A percentile compares a stretch with the other conserved stretches of the same genome.
These are phyloP conservation scores for Hyaloscypha finlandica DNA, from an alignment of 495 filamentous ascomycete species.

Conservation along the genomic window DNA sequence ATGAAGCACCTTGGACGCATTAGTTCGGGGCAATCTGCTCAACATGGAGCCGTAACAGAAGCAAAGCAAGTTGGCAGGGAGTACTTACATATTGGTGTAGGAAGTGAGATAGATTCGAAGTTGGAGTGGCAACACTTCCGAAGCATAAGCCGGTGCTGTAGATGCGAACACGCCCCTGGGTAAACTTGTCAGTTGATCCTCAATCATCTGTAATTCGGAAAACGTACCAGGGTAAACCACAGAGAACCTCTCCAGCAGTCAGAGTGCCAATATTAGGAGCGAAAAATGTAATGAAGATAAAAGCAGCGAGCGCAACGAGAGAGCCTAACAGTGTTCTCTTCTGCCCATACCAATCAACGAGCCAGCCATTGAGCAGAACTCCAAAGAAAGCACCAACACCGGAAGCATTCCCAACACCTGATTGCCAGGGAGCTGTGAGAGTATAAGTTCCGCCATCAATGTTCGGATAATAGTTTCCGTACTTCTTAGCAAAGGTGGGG, in stretches of 20 bases:
- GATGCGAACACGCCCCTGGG: slow-evolving; percentile 48
- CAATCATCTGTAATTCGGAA: slow-evolving; percentile 58
- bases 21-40: slow-evolving; percentile 51
- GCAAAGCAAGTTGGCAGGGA: slow-evolving; percentile 61
- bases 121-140: slow-evolving; percentile 19
- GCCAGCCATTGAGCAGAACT: slow-evolving; percentile 43
- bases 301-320: slow-evolving; percentile 42
- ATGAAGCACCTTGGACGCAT: slow-evolving; percentile 57
- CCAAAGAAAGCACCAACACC: slow-evolving; percentile 46
- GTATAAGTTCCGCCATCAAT: slow-evolving; percentile 28
- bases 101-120: slow-evolving; percentile 23
- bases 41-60: slow-evolving; percentile 63
- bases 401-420: slow-evolving; percentile 44
- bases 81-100: slow-evolving; percentile 58
- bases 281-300: slow-evolving; percentile 56
- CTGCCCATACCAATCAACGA: slow-evolving; percentile 46
- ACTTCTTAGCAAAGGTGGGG: slow-evolving; percentile 37
- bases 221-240: slow-evolving; percentile 69
- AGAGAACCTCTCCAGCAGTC: slow-evolving; percentile 52
- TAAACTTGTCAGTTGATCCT: slow-evolving; percentile 34
- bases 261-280: slow-evolving; percentile 45
- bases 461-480: slow-evolving; percentile 34
- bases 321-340: slow-evolving; percentile 44
- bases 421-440: slow-evolving; percentile 46
- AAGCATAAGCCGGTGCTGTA: slow-evolving; percentile 58